Conservation (phyloP, 2,329 filamentous ascomycete genomes). For the Fusarium xylarioides region DNA sequence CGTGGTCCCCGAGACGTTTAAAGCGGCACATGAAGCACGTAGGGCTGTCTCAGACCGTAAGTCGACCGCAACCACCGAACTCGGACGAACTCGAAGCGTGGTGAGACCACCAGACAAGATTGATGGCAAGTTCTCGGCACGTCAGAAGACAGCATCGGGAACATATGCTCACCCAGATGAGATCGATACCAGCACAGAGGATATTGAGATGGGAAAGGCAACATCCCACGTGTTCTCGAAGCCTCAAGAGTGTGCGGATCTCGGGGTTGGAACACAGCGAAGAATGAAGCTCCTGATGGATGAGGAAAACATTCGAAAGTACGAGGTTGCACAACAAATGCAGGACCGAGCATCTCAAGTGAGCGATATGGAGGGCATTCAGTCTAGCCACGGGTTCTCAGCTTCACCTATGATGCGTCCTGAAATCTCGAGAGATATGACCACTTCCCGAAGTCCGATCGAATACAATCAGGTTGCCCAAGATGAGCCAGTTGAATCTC, state of each 20-base stretch:
- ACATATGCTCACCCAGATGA: slow-evolving; percentile 77
- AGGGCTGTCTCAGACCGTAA: slow-evolving; percentile 44
- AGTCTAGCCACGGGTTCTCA: neutral
- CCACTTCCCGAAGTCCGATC: neutral
- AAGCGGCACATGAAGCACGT: slow-evolving; percentile 63
- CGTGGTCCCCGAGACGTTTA: slow-evolving; percentile 87
- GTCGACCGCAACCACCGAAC: slow-evolving; percentile 43
- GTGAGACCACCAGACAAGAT: slow-evolving; percentile 78
- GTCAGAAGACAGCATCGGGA: slow-evolving; percentile 72
- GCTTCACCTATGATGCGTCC: slow-evolving; percentile 13
- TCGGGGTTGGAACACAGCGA: slow-evolving; percentile 72
- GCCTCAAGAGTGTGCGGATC: slow-evolving; percentile 63
- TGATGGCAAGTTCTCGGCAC: slow-evolving; percentile 80
- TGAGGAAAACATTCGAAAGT: slow-evolving; percentile 78
- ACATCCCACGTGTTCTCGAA: neutral
- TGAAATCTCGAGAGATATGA: neutral
- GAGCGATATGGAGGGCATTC: neutral
- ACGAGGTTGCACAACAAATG: slow-evolving; percentile 66
- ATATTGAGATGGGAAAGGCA: slow-evolving; percentile 41
- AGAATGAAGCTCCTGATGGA: slow-evolving; percentile 80
- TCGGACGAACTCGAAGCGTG: slow-evolving; percentile 62
- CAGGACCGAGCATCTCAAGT: neutral
- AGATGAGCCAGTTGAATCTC: neutral
- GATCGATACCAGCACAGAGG: slow-evolving; percentile 46
- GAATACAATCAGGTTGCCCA: slow-evolving; percentile 5